Conservation (phyloP, 257 asterid species). For the Gynochthodes officinalis region DNA sequence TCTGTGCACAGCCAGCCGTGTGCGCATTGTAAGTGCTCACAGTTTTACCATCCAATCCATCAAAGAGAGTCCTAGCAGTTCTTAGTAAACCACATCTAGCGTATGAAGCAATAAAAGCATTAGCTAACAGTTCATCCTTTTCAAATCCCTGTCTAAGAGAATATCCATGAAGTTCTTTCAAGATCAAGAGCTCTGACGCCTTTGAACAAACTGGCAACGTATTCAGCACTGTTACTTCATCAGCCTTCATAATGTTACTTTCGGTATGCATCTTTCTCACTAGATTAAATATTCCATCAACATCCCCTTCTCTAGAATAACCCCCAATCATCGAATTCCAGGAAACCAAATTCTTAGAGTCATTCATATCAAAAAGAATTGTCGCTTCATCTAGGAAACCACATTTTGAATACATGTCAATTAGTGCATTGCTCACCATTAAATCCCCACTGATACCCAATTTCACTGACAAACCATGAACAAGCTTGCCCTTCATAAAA, state of each 20-base stretch:
- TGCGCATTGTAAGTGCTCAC: slow-evolving; percentile 36
- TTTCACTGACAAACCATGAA: slow-evolving; percentile 32
- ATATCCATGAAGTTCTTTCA: slow-evolving; percentile 35
- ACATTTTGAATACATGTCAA: slow-evolving; percentile 35
- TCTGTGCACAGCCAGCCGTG: slow-evolving; percentile 24
- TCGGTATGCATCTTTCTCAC: slow-evolving; percentile 23
- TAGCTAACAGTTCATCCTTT: slow-evolving; percentile 18
- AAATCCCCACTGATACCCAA: slow-evolving; percentile 24
- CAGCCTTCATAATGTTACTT: slow-evolving; percentile 6
- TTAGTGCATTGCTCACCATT: slow-evolving; percentile 29
- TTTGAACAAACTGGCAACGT: slow-evolving; percentile 22
- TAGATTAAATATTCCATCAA: slow-evolving; percentile 24
- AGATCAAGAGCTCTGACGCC: slow-evolving; percentile 23
- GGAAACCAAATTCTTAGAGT: slow-evolving; percentile 26
- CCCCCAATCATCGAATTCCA: slow-evolving; percentile 39
- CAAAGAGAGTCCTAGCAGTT: slow-evolving; percentile 24
- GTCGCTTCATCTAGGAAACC: slow-evolving; percentile 28
- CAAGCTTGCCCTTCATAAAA: slow-evolving; percentile 20
- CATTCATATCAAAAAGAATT: slow-evolving; percentile 18
- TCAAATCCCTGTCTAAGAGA: slow-evolving; percentile 24
- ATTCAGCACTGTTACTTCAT: slow-evolving; percentile 31
- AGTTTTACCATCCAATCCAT: slow-evolving; percentile 17
- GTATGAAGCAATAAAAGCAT: slow-evolving; percentile 30
- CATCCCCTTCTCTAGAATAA: slow-evolving; percentile 28
- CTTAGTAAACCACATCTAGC: slow-evolving; percentile 27